Base-by-base conservation (phyloP, 139 green algal genomes). In the Chloropicon primus region DNA sequence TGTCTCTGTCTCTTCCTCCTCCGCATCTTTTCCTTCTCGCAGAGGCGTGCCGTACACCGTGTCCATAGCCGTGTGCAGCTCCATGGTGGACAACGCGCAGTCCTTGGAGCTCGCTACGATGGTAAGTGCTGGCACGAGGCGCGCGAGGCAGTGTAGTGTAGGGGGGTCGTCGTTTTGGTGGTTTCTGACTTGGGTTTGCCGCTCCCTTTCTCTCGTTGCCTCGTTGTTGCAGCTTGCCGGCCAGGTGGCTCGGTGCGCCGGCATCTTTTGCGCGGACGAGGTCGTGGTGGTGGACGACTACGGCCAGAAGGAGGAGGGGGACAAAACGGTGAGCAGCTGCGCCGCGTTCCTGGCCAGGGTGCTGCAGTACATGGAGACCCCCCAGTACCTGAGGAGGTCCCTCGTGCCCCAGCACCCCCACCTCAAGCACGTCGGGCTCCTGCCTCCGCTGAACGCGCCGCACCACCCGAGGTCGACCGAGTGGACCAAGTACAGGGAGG, bases 401-500 rank as follows among this genome's bases (percentile, higher is more conserved):
- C 80, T 92, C 0, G 83, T 91, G 10, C 86, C 89, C 24, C 86
- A 92, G 80, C 89, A 93, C 76, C 27, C 72, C 1, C 86, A 92
- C 77, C 82, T 93, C 26, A 80, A 82, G 17, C 86, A 83, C 41
- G 86, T 85, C 2, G 89, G 89, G 2, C 25, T 86, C 54, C 82
- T 97, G 78, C 92, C 93, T 5, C 88, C 90, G 5, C 75, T 95
- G 28, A 89, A 96, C 26, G 88, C 91, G 0, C 93, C 93, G 5
- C 93, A 97, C 82, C 93, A 97, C 79, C 82, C 91, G 76, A 79
- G 93, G 5, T 81, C 85, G 1, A 84, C 76, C 23, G 92, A 96
- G 81, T 97, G 93, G 93, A 79, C 81, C n/a, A 76, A 77, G 3
- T 98, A 90, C 79, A 77, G 93, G 0, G 93, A 97, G 76, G 93